A percentile compares a stretch with the other conserved stretches of the same genome.
Conservation (phyloP, 2,329 filamentous ascomycete genomes). For the Lasiodiplodia citricola region DNA sequence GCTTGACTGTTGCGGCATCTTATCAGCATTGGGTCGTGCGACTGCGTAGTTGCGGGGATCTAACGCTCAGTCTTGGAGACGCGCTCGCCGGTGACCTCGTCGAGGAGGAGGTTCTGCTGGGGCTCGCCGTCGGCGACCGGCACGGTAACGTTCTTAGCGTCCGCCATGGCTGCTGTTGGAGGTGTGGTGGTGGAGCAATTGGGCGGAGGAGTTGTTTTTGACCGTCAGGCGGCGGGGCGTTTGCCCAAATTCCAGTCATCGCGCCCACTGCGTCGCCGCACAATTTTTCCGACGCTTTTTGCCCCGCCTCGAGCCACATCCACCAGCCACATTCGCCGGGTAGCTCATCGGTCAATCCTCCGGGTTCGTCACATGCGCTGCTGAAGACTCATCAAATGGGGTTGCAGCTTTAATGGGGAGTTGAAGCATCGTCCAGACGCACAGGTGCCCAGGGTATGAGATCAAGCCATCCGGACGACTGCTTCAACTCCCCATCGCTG, state of each 20-base stretch:
- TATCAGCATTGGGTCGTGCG: constrained; percentile 32
- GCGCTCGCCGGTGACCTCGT: constrained; percentile 90
- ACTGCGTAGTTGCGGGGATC: constrained; percentile 20
- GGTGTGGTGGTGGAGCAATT: constrained; percentile 20
- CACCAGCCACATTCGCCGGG: constrained; percentile 1
- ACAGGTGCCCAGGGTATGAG: not conserved
- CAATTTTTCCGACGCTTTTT: constrained; percentile 27
- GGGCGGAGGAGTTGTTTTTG: constrained; percentile 20
- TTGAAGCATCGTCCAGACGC: not conserved
- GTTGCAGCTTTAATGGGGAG: not conserved
- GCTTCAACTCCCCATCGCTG: not conserved
- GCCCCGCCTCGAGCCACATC: constrained; percentile 23
- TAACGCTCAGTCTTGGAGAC: constrained; percentile 58
- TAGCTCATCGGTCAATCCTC: not conserved
- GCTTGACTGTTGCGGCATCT: constrained; percentile 75
- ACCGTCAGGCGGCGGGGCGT: constrained; percentile 12
- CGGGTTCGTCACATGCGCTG: too few species aligned
- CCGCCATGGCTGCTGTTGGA: constrained; percentile 32
- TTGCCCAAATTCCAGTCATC: constrained; percentile 25
- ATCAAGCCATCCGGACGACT: not conserved
- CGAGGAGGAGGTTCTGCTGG: constrained; percentile 73
- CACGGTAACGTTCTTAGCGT: constrained; percentile 67
- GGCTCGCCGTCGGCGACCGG: constrained; percentile 58
- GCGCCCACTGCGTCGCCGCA: not conserved
- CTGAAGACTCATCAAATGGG: too few species aligned